phyloP scores from a whole-genome alignment of 192 early-diverging fungal genomes.

The Umbelopsis sp. region DNA sequence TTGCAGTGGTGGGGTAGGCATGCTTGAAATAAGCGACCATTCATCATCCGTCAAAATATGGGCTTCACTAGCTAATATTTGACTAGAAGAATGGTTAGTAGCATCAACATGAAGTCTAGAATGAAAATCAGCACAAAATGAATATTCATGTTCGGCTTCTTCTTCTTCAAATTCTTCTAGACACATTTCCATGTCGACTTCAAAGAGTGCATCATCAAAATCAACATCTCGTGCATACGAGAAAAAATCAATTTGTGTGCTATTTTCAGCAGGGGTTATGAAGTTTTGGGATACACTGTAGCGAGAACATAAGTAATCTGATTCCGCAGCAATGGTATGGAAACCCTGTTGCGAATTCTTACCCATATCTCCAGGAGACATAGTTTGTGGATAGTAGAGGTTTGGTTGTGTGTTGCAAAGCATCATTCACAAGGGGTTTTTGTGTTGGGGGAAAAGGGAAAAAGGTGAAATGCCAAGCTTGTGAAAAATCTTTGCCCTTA shows the following conservation, averaged over 20 bases:
- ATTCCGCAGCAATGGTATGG: background rate
- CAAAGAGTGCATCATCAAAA: background rate
- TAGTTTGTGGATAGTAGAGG: background rate
- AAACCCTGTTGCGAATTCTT: background rate
- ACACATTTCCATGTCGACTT: conserved; percentile 4
- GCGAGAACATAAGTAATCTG: background rate
- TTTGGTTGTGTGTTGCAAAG: no score
- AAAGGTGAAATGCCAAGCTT: no score
- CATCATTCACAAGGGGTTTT: no score
- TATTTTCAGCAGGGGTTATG: background rate
- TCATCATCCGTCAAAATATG: no score
- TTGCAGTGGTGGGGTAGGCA: no score
- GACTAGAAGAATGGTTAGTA: no score
- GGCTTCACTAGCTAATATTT: no score
- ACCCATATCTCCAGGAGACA: conserved; percentile 1
- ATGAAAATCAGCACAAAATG: background rate
- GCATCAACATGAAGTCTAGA: background rate
- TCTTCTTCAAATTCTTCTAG: background rate
- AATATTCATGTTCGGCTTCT: background rate
- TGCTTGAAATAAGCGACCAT: no score
- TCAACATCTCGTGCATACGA: background rate
- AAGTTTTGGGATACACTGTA: background rate
- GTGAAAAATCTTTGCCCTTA: no score
- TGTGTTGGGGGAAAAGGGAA: no score
- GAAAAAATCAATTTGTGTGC: background rate